These are phyloP conservation scores for Oropetium thomaeum DNA, from an alignment of 176 grass and related monocot species.

Conservation along the genomic window DNA sequence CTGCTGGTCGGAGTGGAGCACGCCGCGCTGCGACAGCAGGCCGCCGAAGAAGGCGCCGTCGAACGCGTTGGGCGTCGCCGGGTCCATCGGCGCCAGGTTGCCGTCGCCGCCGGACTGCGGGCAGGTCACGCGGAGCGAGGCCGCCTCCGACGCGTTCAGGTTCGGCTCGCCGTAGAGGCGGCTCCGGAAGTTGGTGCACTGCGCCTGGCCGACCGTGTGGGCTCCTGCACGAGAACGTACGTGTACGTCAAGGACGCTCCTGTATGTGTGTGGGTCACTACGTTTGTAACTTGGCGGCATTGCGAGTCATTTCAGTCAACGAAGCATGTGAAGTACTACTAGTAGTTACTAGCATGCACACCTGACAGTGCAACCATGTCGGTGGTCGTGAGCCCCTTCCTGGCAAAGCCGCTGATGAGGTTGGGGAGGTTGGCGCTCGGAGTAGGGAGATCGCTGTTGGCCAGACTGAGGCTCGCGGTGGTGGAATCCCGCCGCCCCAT, in stretches of 20 bases:
- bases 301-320: too few species aligned
- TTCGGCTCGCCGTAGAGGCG: conserved; percentile 60
- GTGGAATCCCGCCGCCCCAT: conserved; percentile 66
- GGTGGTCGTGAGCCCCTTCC: conserved; percentile 47
- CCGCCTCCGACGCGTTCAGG: conserved; percentile 48
- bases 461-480: conserved; percentile 37
- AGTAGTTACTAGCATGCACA: too few species aligned
- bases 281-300: too few species aligned
- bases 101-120: conserved; percentile 30
- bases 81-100: conserved; percentile 50
- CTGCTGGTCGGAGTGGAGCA: conserved; percentile 73
- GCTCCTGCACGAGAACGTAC: conserved; percentile 41
- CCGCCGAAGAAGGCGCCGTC: conserved; percentile 48
- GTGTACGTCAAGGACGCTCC: too few species aligned
- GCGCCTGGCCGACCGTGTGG: conserved; percentile 62
- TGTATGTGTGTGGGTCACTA: too few species aligned
- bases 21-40: conserved; percentile 32
- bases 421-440: conserved; percentile 32
- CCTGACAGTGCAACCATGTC: conserved; percentile 78
- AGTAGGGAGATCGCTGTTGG: conserved; percentile 54
- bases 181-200: conserved; percentile 44
- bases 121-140: conserved; percentile 39
- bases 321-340: too few species aligned
- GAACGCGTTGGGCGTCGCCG: conserved; percentile 38
- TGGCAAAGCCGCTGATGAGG: conserved; percentile 48